Conservation (phyloP, 2,329 filamentous ascomycete genomes). For the Monilinia fructigena region DNA sequence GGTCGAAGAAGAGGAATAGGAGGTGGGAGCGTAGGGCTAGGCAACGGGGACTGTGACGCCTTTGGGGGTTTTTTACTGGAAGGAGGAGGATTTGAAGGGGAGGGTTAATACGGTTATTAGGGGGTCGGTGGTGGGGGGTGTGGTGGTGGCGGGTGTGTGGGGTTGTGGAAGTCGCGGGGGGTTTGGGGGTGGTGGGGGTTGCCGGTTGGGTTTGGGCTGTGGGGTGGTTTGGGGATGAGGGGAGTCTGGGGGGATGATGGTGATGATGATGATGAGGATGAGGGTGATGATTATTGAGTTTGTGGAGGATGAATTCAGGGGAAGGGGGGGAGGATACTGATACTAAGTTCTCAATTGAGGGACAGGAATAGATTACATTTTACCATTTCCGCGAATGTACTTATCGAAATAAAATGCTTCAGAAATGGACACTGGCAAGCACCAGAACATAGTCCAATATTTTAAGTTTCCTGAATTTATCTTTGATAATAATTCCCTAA, state of each 20-base stretch:
- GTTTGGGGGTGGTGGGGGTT: conserved; percentile 17
- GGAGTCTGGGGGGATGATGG: not conserved
- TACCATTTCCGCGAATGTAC: not conserved
- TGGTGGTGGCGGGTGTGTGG: not conserved
- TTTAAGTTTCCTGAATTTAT: not conserved
- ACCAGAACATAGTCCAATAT: not conserved
- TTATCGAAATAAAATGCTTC: not conserved
- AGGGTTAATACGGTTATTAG: not conserved
- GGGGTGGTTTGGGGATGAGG: not conserved
- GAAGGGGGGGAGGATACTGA: no score
- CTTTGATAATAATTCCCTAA: not conserved
- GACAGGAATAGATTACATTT: not conserved
- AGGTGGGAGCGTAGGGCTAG: not conserved
- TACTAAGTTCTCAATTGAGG: not conserved
- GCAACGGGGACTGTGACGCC: not conserved
- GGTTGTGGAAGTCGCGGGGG: conserved; percentile 11
- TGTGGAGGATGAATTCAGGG: not conserved
- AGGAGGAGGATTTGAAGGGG: not conserved
- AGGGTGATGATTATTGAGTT: not conserved
- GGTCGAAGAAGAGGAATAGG: not conserved
- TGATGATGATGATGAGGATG: not conserved
- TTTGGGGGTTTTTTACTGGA: not conserved
- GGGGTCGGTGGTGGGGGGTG: not conserved
- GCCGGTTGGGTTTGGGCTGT: not conserved
- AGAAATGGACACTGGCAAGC: not conserved